A percentile compares a stretch with the other conserved stretches of the same genome.
These are phyloP conservation scores for Penstemon davidsonii DNA, from an alignment of 257 asterid species.

Conservation along the genomic window DNA sequence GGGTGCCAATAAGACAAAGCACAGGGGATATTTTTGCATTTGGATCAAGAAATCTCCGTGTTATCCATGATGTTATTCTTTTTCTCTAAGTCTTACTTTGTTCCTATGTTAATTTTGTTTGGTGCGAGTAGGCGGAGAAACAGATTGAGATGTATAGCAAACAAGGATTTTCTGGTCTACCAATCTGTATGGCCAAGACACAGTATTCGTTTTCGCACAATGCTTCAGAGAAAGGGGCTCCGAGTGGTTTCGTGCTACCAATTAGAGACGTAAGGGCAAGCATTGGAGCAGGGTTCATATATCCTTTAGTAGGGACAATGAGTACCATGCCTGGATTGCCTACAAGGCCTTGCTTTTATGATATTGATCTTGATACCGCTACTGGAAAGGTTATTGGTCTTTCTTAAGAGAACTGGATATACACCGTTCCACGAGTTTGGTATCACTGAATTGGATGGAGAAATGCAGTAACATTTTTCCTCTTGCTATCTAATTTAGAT, in stretches of 20 bases:
- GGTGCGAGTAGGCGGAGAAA: conserved; percentile 70
- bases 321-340: conserved; percentile 99
- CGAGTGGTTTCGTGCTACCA: conserved; percentile 78
- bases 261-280: conserved; percentile 91
- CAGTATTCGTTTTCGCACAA: conserved; percentile 91
- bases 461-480: not conserved
- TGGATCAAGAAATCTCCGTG: not conserved
- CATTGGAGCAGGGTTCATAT: conserved; percentile 96
- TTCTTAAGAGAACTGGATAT: conserved; percentile 47
- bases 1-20: too few relatives aligned
- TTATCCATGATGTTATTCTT: not conserved
- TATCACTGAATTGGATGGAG: not conserved
- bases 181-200: conserved; percentile 99
- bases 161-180: conserved; percentile 84
- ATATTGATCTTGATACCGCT: conserved; percentile 78
- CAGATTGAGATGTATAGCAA: conserved; percentile 87
- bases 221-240: conserved; percentile 86
- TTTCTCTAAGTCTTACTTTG: not conserved
- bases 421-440: not conserved
- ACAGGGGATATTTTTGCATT: too few relatives aligned
- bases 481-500: not conserved
- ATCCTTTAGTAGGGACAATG: conserved; percentile 94
- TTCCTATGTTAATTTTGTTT: conserved; percentile 13
- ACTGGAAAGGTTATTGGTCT: conserved; percentile 90
- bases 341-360: conserved; percentile 96